Evolutionary conservation across 345 rosid genomes (phyloP), one percentile per base, ranked within the genome.

Genomic region (Salix brachista): DNA sequence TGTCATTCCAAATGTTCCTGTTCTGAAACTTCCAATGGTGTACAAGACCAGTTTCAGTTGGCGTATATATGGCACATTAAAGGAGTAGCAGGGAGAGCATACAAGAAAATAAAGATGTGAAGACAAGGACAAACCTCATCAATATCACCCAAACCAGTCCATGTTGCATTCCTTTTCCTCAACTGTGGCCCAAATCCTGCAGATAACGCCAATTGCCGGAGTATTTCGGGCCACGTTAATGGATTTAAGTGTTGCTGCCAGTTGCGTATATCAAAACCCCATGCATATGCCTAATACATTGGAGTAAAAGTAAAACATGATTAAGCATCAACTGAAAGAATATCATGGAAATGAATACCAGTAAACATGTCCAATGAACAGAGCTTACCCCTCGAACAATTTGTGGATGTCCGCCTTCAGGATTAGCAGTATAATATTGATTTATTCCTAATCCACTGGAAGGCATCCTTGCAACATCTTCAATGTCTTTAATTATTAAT

Each of bases 341-440:
- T 30, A 73, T 21, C 76, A 52, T 10, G 54, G 25, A 14, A 54
- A 21, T 18, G 41, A 71, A 69, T 41, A 79, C 36, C 23, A 76
- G 61, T 54, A 75, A 76, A 70, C 34, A 65, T 46, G 71, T 39
- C 69, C 54, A 68, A 26, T 79, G n/a, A 25, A 69, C 36, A 69
- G 65, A 75, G 28, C 70, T 83, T 91, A 96, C 99, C 97, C 97
- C 99, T 87, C 94, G 91, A 76, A 96, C 97, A 76, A 96, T 89
- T 75, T 89, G 95, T 1, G 91, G 97, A 84, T 94, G 97, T 80
- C 99, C 99, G 67, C 99, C 99, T 80, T 96, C 99, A 83, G 97
- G 99, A 84, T 92, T 94, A 77, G 93, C 90, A 37, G 87, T 50
- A 80, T 86, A 85, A 83, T 90, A 88, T 76, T 96, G 99, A 83